Conservation (phyloP, 331 rosid species). For the Quercus tomentella region DNA sequence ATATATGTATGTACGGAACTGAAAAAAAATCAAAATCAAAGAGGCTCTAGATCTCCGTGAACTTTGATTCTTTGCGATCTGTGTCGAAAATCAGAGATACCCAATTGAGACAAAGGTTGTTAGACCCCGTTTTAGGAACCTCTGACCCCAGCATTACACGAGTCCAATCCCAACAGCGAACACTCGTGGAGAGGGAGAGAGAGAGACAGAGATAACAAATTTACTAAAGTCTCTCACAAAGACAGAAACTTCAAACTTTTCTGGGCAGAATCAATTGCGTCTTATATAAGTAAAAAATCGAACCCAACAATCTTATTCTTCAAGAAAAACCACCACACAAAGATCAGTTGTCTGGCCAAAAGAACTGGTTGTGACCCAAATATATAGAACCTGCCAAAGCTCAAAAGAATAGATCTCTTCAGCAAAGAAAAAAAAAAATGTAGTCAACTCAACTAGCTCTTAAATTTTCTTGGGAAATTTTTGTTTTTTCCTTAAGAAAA, state of each 20-base stretch:
- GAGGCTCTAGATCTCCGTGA: conserved; percentile 41
- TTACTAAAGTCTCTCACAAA: conserved; percentile 5
- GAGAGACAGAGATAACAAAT: not conserved
- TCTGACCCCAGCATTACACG: conserved; percentile 50
- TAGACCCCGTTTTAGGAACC: conserved; percentile 26
- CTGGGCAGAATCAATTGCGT: conserved; percentile 15
- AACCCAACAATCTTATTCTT: conserved; percentile 27
- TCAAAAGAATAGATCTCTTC: conserved; percentile 39
- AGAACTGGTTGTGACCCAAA: not conserved
- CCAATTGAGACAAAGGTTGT: conserved; percentile 41
- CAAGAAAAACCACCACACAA: conserved; percentile 5
- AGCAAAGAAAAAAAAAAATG: conserved; percentile 39
- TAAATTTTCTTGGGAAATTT: not conserved
- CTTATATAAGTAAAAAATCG: conserved; percentile 20
- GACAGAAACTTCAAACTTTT: conserved; percentile 5
- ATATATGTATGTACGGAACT: not conserved
- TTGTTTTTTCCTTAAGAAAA: not conserved
- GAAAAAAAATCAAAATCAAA: not conserved
- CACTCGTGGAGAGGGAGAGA: conserved; percentile 12
- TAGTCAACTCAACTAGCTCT: conserved; percentile 21
- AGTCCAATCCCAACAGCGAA: conserved; percentile 29
- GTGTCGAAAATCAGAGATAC: conserved; percentile 33
- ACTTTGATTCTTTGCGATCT: conserved; percentile 31
- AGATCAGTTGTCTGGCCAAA: conserved; percentile 12
- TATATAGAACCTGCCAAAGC: conserved; percentile 11